These are phyloP conservation scores for Cryphonectria nitschkei DNA, from an alignment of 2,329 filamentous ascomycete genomes.

Conservation along the genomic window DNA sequence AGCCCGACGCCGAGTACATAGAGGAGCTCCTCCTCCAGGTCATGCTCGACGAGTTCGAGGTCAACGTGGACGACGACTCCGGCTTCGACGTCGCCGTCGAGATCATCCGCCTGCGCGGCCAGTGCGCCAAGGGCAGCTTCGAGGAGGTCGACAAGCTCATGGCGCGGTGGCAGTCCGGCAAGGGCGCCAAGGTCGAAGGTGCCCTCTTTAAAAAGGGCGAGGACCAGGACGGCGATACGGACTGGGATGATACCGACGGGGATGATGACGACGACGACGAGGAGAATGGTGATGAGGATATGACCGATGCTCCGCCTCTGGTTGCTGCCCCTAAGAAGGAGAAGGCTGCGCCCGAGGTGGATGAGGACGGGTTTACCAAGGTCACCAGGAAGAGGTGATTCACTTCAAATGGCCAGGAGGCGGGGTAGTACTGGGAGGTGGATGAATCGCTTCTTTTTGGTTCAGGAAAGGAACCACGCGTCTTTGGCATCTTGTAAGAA, in stretches of 20 bases:
- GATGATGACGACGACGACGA: conserved; percentile 64
- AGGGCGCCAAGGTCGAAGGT: conserved; percentile 59
- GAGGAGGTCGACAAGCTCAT: conserved; percentile 67
- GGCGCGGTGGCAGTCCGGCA: conserved; percentile 63
- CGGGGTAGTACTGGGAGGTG: background rate
- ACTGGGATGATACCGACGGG: conserved; percentile 58
- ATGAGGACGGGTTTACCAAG: conserved; percentile 81
- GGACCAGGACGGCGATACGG: conserved; percentile 60
- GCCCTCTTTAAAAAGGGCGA: conserved; percentile 58
- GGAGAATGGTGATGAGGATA: conserved; percentile 58
- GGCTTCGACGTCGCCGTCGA: conserved; percentile 72
- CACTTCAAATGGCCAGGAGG: background rate
- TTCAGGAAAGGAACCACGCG: no score
- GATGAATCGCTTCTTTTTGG: background rate
- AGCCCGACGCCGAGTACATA: conserved; percentile 75
- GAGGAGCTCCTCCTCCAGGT: conserved; percentile 86
- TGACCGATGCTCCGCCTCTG: conserved; percentile 70
- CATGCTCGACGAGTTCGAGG: conserved; percentile 95
- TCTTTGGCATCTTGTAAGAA: background rate
- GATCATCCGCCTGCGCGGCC: conserved; percentile 69
- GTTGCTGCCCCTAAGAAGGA: conserved; percentile 59
- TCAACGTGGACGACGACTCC: conserved; percentile 88
- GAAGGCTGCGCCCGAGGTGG: conserved; percentile 70
- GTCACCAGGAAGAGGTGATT: conserved; percentile 70
- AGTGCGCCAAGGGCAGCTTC: conserved; percentile 68